Percentiles rank a stretch among this genome's conserved stretches.
Conservation (phyloP, 139 green algal species). For the Nannochloris sp. region DNA sequence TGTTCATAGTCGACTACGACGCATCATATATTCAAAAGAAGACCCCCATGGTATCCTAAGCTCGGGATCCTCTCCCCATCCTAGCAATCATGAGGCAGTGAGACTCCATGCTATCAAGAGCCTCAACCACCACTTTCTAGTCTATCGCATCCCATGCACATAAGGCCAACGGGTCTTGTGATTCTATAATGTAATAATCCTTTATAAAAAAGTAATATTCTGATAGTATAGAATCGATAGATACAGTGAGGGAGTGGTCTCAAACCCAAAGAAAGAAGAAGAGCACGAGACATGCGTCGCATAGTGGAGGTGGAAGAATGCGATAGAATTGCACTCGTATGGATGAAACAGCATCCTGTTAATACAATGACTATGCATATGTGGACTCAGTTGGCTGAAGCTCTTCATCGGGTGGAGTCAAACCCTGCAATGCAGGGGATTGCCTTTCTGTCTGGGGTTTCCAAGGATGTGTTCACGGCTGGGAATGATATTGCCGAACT, state of each 20-base stretch:
- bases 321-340: slow-evolving; percentile 37
- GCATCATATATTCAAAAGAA: slow-evolving; percentile 61
- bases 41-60: slow-evolving; percentile 38
- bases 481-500: slow-evolving; percentile 67
- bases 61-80: not conserved
- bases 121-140: slow-evolving; percentile 77
- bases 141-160: slow-evolving; percentile 17
- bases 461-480: slow-evolving; percentile 68
- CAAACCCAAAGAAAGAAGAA: too few relatives aligned
- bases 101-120: slow-evolving; percentile 57
- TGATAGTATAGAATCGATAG: too few relatives aligned
- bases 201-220: too few relatives aligned
- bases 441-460: slow-evolving; percentile 59
- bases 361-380: slow-evolving; percentile 54
- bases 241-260: too few relatives aligned
- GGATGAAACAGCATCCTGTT: slow-evolving; percentile 50
- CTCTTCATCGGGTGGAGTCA: slow-evolving; percentile 42
- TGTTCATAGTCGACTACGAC: slow-evolving; percentile 69
- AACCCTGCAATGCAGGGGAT: slow-evolving; percentile 44
- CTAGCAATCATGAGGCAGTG: not conserved
- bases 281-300: too few relatives aligned
- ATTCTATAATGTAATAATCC: not conserved
- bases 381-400: slow-evolving; percentile 49
- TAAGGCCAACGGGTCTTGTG: not conserved
- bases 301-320: not conserved